These are phyloP conservation scores for Drosera spatulata DNA, from an alignment of 179 eudicot genomes.

Conservation along the genomic window DNA sequence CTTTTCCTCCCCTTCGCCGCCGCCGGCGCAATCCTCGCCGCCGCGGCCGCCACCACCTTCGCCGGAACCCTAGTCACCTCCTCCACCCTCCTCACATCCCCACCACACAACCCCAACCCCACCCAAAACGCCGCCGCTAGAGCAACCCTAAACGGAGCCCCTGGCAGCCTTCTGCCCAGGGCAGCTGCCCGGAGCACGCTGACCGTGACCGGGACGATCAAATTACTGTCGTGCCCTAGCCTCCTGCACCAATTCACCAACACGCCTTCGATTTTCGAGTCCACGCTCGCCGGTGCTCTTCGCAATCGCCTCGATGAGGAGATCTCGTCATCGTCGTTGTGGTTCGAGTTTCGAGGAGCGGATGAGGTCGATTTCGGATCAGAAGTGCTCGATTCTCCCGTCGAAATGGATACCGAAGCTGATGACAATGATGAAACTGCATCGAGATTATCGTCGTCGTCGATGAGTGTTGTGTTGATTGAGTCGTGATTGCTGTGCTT, in stretches of 20 bases:
- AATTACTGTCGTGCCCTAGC: neutral
- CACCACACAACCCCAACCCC: constrained; percentile 19
- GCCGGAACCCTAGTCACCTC: constrained; percentile 60
- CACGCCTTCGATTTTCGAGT: constrained; percentile 36
- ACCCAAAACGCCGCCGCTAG: constrained; percentile 53
- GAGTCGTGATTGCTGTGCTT: constrained; percentile 5
- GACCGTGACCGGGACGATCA: constrained; percentile 19
- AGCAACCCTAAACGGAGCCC: constrained; percentile 32
- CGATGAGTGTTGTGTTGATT: no score
- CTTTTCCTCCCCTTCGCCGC: constrained; percentile 7
- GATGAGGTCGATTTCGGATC: neutral
- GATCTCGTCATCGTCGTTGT: neutral
- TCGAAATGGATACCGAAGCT: constrained; percentile 24
- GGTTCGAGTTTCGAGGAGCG: neutral
- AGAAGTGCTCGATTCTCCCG: constrained; percentile 14
- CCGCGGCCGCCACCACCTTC: constrained; percentile 37
- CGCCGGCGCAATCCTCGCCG: constrained; percentile 25
- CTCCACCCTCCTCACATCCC: constrained; percentile 32
- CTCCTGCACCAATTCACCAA: constrained; percentile 46
- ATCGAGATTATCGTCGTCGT: constrained; percentile 1
- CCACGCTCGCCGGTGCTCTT: constrained; percentile 3
- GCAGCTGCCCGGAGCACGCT: constrained; percentile 13
- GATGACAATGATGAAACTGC: constrained; percentile 17
- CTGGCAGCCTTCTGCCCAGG: constrained; percentile 10
- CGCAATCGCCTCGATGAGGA: neutral